phyloP scores from a whole-genome alignment of 805 yeast species.

The Ogataea nakhonphanomensis region DNA sequence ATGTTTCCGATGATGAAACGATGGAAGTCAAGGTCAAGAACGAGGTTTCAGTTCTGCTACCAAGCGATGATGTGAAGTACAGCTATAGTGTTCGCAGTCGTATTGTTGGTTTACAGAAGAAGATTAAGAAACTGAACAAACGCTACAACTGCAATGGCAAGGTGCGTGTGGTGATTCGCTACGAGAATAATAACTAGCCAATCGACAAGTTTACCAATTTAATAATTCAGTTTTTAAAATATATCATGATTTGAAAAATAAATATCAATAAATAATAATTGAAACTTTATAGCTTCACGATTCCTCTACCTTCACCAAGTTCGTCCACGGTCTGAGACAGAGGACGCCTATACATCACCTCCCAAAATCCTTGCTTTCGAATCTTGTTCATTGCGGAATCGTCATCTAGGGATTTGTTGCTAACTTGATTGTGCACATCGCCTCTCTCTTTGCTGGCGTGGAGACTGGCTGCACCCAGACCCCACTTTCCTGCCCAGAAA shows the following conservation, averaged over 20 bases:
- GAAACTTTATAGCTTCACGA: conserved; percentile 31
- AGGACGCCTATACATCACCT: conserved; percentile 75
- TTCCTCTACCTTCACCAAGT: conserved; percentile 67
- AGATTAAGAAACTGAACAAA: conserved; percentile 52
- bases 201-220: neutral
- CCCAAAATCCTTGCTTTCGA: conserved; percentile 68
- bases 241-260: conserved; percentile 10
- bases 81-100: conserved; percentile 57
- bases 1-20: conserved; percentile 22
- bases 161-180: conserved; percentile 50
- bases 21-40: conserved; percentile 24
- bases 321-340: conserved; percentile 73
- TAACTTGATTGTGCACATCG: conserved; percentile 39
- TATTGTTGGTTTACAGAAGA: conserved; percentile 57
- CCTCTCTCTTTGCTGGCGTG: conserved; percentile 39
- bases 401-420: conserved; percentile 34
- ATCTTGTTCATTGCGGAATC: conserved; percentile 30
- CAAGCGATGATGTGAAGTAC: conserved; percentile 52
- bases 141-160: conserved; percentile 43
- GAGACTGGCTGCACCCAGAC: conserved; percentile 41
- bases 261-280: conserved; percentile 10
- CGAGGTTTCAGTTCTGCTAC: conserved; percentile 35
- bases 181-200: conserved; percentile 17
- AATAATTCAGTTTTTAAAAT: neutral
- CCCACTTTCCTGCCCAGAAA: conserved; percentile 54